Evolutionary conservation across 805 yeast genomes (phyloP).

Genomic region (Candida michaelii): DNA sequence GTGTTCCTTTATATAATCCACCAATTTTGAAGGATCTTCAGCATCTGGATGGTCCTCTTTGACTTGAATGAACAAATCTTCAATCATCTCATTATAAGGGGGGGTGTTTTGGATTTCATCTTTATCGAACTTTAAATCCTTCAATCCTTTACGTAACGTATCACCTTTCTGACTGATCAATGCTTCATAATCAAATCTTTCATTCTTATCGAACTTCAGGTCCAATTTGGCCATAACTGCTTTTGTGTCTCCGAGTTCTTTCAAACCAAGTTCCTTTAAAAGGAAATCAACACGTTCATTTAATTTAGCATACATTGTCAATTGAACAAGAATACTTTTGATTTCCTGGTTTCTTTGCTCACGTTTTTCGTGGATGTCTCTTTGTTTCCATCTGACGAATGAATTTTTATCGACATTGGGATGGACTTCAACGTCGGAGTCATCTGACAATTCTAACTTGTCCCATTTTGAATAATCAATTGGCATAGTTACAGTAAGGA

Average conservation of each 20-base stretch:
- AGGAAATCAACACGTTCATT: slow-evolving; percentile 71
- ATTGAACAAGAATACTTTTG: slow-evolving; percentile 69
- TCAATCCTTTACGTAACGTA: slow-evolving; percentile 45
- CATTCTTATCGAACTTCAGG: slow-evolving; percentile 54
- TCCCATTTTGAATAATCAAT: slow-evolving; percentile 99
- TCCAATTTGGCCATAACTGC: slow-evolving; percentile 43
- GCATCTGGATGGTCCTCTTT: slow-evolving; percentile 58
- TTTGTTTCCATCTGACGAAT: slow-evolving; percentile 93
- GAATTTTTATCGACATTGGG: slow-evolving; percentile 96
- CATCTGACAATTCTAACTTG: slow-evolving; percentile 91
- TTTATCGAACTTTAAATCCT: slow-evolving; percentile 34
- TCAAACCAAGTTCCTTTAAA: slow-evolving; percentile 41
- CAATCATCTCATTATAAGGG: slow-evolving; percentile 89
- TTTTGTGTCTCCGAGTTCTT: slow-evolving; percentile 33
- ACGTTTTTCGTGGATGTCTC: slow-evolving; percentile 94
- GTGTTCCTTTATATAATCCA: slow-evolving; percentile 54
- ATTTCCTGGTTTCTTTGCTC: slow-evolving; percentile 77
- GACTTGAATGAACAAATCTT: slow-evolving; percentile 80
- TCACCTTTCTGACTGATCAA: slow-evolving; percentile 38
- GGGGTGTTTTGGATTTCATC: slow-evolving; percentile 48
- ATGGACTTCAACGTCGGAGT: slow-evolving; percentile 95
- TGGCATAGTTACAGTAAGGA: slow-evolving; percentile 50
- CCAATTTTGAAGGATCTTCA: slow-evolving; percentile 33
- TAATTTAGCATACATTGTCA: slow-evolving; percentile 75
- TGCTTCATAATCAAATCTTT: slow-evolving; percentile 50